phyloP scores from a whole-genome alignment of 2,329 filamentous ascomycete species.

The Fusarium nematophilum region DNA sequence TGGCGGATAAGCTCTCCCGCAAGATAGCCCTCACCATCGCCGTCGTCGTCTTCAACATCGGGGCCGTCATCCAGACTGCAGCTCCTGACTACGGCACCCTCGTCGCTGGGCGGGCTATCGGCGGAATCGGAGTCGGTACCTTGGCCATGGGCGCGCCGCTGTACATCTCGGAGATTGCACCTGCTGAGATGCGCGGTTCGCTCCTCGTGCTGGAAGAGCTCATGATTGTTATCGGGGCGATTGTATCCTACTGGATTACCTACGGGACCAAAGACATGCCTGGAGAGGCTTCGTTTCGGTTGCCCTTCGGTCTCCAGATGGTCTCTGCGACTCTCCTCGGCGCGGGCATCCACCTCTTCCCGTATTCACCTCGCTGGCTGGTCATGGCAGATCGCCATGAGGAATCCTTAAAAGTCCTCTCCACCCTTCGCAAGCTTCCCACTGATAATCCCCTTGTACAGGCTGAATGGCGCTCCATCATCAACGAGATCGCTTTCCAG shows the following conservation, averaged over 20 bases:
- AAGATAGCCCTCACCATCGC: slow-evolving; percentile 56
- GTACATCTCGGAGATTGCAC: slow-evolving; percentile 50
- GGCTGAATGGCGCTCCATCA: too few species aligned
- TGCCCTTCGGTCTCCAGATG: slow-evolving; percentile 55
- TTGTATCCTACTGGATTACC: slow-evolving; percentile 43
- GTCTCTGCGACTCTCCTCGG: slow-evolving; percentile 64
- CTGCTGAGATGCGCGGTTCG: slow-evolving; percentile 52
- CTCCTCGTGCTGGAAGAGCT: slow-evolving; percentile 62
- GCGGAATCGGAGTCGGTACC: slow-evolving; percentile 46
- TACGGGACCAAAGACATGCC: slow-evolving; percentile 9
- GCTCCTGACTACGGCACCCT: slow-evolving; percentile 41
- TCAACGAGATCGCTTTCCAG: too few species aligned
- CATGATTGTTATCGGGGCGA: slow-evolving; percentile 62
- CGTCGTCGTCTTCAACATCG: slow-evolving; percentile 54
- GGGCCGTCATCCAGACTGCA: slow-evolving; percentile 54
- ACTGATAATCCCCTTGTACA: too few species aligned
- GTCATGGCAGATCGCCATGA: slow-evolving; percentile 74
- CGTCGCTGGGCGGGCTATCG: slow-evolving; percentile 45
- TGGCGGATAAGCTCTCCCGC: slow-evolving; percentile 55
- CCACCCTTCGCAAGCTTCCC: background rate
- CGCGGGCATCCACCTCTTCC: slow-evolving; percentile 68
- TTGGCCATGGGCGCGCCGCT: slow-evolving; percentile 45
- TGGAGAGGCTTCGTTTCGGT: too few species aligned
- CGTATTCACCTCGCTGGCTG: slow-evolving; percentile 75
- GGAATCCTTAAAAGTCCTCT: slow-evolving; percentile 57